phyloP scores from a whole-genome alignment of 176 grass and related monocot genomes.

The Juncus effusus region DNA sequence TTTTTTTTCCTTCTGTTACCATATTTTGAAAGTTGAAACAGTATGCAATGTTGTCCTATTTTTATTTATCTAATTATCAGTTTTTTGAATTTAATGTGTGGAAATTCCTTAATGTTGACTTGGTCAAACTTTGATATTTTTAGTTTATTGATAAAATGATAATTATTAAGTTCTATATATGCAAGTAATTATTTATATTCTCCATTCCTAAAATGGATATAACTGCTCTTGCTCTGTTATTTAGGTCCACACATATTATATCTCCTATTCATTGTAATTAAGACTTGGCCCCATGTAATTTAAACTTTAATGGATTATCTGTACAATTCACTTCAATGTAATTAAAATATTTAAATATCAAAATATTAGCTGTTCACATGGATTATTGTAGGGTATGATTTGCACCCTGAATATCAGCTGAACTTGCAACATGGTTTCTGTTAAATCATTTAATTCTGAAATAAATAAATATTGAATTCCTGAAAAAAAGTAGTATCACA shows the following conservation, averaged over 20 bases:
- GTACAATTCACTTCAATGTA: no score
- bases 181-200: background rate
- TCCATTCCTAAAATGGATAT: background rate
- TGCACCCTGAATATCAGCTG: no score
- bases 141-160: background rate
- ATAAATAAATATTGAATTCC: no score
- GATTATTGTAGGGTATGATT: no score
- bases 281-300: no score
- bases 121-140: constrained; percentile 5
- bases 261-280: background rate
- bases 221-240: constrained; percentile 6
- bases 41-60: background rate
- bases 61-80: constrained; percentile 3
- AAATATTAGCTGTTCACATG: no score
- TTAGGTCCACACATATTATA: constrained; percentile 18
- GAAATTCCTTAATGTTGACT: constrained; percentile 9
- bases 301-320: no score
- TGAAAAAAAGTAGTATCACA: no score
- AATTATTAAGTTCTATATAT: background rate
- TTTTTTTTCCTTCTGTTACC: no score
- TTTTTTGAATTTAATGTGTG: background rate
- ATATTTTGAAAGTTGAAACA: background rate
- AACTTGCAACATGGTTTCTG: no score
- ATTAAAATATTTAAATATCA: no score
- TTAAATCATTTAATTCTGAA: no score